Base-by-base conservation (phyloP, 352 stramenopile genomes). In the Pythium plurisporium region DNA sequence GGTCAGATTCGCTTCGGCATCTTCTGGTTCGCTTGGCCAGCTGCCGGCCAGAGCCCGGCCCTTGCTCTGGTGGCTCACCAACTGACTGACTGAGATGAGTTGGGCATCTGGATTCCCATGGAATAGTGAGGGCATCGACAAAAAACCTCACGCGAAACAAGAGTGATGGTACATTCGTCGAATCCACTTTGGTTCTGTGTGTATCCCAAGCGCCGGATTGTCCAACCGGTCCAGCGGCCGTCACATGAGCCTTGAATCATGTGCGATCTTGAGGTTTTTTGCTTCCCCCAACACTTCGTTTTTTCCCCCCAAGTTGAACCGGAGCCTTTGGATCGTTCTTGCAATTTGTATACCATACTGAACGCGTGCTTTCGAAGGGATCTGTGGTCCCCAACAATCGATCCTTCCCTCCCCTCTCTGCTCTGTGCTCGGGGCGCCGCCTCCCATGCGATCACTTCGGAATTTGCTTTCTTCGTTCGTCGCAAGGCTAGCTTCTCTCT, bases 401-500 rank as follows among this genome's bases (percentile, higher is more conserved):
- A n/a, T n/a, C n/a, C n/a, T n/a, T n/a, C n/a, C n/a, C n/a, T n/a
- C n/a, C n/a, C n/a, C n/a, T n/a, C n/a, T n/a, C n/a, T n/a, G n/a
- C n/a, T n/a, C n/a, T n/a, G n/a, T n/a, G n/a, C n/a, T n/a, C 4
- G n/a, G 29, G 36, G 23, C 33, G 37, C 37, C 37, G 25, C 23
- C 37, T 22, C 38, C 22, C 25, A 30, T 36, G 26, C 36, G 23
- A 85, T 73, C 72, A 89, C 84, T 90, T 76, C 72, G 65, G 67
- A 74, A 86, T 87, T 87, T 87, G 71, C 76, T 63, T 60, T 76
- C 73, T 59, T 75, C 73, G 58, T 58, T 46, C 46, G 55, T 63
- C 55, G 46, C 54, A 61, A 36, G 31, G 26, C 15, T 23, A 42
- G 33, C 33, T 38, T 38, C 27, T n/a, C 19, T 19, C 20, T 33